A percentile compares a stretch with the other conserved stretches of the same genome.
Conservation (phyloP, 768 basidiomycete genomes). For the Pleurotus salmoneostramineus region DNA sequence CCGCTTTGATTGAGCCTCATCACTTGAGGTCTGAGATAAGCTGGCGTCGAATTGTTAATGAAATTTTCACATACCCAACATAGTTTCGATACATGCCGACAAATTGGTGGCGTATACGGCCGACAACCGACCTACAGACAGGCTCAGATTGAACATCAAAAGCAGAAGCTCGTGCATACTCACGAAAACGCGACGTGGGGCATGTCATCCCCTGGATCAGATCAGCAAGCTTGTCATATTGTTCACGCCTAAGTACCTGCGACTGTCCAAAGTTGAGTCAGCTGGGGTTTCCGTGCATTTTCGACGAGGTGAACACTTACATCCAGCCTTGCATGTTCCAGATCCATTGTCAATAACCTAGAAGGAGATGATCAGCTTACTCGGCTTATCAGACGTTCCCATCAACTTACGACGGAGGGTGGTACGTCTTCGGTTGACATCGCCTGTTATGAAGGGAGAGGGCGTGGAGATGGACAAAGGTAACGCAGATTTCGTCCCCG, state of each 20-base stretch:
- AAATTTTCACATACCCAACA: constrained; percentile 62
- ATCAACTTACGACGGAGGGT: no score
- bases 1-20: constrained; percentile 92
- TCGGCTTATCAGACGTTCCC: not conserved
- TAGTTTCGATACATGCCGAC: constrained; percentile 98
- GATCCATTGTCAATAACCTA: constrained; percentile 92
- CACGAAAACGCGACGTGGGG: constrained; percentile 95
- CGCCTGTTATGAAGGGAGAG: no score
- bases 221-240: not conserved
- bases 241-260: constrained; percentile 40
- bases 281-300: constrained; percentile 11
- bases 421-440: no score
- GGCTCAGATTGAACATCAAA: not conserved
- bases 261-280: constrained; percentile 35
- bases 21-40: constrained; percentile 37
- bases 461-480: not conserved
- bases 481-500: constrained; percentile 14
- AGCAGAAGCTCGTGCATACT: constrained; percentile 26
- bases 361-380: not conserved
- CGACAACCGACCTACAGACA: constrained; percentile 75
- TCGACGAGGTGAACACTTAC: constrained; percentile 39
- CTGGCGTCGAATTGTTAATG: not conserved
- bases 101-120: constrained; percentile 91
- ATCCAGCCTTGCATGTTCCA: constrained; percentile 99
- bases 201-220: constrained; percentile 69